These are phyloP conservation scores for Auriscalpium microsporum DNA, from an alignment of 768 basidiomycete genomes.

Conservation along the genomic window DNA sequence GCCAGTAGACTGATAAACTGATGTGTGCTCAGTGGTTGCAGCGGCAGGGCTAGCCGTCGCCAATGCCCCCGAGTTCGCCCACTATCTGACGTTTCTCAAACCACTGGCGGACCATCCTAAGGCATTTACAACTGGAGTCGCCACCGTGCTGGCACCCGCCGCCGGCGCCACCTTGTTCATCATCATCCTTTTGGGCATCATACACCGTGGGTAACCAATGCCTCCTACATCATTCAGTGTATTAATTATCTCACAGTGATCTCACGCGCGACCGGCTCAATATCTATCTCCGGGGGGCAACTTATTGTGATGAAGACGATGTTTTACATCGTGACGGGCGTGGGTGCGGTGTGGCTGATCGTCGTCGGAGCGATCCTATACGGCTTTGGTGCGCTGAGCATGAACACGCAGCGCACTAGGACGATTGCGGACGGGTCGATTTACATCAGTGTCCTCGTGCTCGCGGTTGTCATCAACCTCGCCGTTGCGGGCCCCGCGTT, in stretches of 20 bases:
- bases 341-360: slow-evolving; percentile 55
- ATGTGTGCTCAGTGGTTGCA: slow-evolving; percentile 47
- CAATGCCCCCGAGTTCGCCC: slow-evolving; percentile 63
- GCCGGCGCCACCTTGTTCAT: slow-evolving; percentile 54
- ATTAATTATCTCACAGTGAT: slow-evolving; percentile 6
- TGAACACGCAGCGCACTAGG: slow-evolving; percentile 23
- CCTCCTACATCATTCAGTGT: too few species aligned
- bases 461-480: slow-evolving; percentile 50
- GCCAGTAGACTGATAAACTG: not conserved
- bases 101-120: slow-evolving; percentile 38
- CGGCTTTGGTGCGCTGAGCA: slow-evolving; percentile 50
- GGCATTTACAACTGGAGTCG: slow-evolving; percentile 51
- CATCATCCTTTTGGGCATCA: slow-evolving; percentile 37
- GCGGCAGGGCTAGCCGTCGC: slow-evolving; percentile 59
- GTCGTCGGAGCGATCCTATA: slow-evolving; percentile 64
- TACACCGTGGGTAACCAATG: slow-evolving; percentile 44
- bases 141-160: slow-evolving; percentile 60
- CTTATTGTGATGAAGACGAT: slow-evolving; percentile 54
- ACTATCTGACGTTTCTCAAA: slow-evolving; percentile 58
- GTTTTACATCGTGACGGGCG: slow-evolving; percentile 47
- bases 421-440: slow-evolving; percentile 62
- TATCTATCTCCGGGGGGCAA: slow-evolving; percentile 56
- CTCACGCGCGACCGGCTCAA: slow-evolving; percentile 33
- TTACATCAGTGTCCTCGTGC: slow-evolving; percentile 56
- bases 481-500: slow-evolving; percentile 66